Conservation (phyloP, 108 stramenopile species). For the Thalassiosira profunda region DNA sequence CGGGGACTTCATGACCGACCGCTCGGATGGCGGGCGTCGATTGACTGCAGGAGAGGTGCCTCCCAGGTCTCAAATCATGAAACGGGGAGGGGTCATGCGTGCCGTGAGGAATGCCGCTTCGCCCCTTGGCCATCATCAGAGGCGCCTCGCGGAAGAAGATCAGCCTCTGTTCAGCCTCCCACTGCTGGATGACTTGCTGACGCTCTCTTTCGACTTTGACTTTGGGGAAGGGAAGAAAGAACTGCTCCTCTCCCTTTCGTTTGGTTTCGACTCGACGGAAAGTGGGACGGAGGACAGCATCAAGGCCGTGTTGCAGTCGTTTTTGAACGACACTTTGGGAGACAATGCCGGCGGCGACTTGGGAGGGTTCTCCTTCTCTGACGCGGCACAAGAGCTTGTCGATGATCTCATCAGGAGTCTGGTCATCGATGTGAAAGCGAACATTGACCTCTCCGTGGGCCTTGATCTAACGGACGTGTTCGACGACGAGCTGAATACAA, state of each 20-base stretch:
- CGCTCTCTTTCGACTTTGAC: conserved; percentile 26
- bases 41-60: background rate
- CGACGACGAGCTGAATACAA: background rate
- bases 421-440: conserved; percentile 19
- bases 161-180: no score
- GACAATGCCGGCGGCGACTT: background rate
- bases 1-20: background rate
- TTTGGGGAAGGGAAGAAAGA: conserved; percentile 34
- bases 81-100: background rate
- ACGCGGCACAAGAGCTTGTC: background rate
- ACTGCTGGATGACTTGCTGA: conserved; percentile 4
- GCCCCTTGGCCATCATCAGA: background rate
- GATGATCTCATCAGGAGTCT: conserved; percentile 16
- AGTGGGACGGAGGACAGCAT: no score
- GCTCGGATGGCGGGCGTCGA: background rate
- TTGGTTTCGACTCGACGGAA: conserved; percentile 21
- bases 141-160: background rate
- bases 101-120: background rate
- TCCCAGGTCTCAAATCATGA: background rate
- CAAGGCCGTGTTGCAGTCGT: no score
- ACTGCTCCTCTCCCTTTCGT: conserved; percentile 12
- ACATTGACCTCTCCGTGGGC: conserved; percentile 14
- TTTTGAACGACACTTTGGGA: background rate
- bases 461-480: conserved; percentile 18
- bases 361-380: conserved; percentile 14